Evolutionary conservation across 805 yeast genomes (phyloP).

Genomic region (Clavispora fructus): DNA sequence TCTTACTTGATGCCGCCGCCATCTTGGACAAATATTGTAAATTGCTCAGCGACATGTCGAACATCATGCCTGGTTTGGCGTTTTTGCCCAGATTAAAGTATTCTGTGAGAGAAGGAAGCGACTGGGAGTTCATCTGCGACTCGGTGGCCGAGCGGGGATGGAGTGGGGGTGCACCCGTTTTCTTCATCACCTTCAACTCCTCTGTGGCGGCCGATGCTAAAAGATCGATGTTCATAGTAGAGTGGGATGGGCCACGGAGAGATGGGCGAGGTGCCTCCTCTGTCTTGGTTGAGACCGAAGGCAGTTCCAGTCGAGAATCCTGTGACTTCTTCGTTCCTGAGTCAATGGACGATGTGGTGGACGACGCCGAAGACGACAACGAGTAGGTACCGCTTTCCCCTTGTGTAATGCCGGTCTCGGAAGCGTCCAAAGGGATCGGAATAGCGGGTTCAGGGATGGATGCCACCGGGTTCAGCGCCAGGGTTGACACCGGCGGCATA

Average conservation of each 20-base stretch:
- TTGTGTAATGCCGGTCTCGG: background rate
- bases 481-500: background rate
- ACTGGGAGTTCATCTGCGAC: constrained; percentile 33
- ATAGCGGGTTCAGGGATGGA: background rate
- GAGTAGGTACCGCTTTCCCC: background rate
- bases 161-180: constrained; percentile 4
- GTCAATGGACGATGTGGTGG: background rate
- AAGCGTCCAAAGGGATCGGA: background rate
- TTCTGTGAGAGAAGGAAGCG: constrained; percentile 48
- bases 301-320: background rate
- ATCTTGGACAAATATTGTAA: constrained; percentile 37
- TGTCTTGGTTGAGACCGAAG: background rate
- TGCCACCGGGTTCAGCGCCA: background rate
- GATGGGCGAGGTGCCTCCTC: constrained; percentile 4
- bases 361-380: constrained; percentile 1
- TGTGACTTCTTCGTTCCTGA: background rate
- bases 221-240: constrained; percentile 42
- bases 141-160: constrained; percentile 5
- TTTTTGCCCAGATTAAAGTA: constrained; percentile 30
- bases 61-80: constrained; percentile 8
- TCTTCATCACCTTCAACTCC: constrained; percentile 42
- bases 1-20: constrained; percentile 24
- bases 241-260: background rate
- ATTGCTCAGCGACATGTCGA: constrained; percentile 14
- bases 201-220: constrained; percentile 53